Base-by-base conservation (phyloP, 1,139 yeast species). In the Arxiozyma heterogenica region DNA sequence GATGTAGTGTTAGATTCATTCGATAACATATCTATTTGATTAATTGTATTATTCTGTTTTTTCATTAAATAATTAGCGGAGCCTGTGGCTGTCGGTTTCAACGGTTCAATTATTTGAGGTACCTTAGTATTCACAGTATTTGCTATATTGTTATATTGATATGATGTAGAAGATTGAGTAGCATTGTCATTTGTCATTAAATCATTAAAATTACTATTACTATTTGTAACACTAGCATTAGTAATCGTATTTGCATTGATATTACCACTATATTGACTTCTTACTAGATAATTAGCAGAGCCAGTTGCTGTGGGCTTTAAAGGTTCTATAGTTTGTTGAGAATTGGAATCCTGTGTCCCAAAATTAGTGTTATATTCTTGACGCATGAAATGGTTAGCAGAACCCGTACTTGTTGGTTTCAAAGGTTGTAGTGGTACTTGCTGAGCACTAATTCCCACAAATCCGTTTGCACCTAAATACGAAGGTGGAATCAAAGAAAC, bases 241-340 rank as follows among this genome's bases (percentile, higher is more conserved):
- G 17, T 12, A 8, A 15, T 12, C 3, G 6, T 15, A 12, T 34
- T 34, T 15, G n/a, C n/a, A 12, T 12, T 34, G 17, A 34, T 12
- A 34, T 15, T 34, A 6, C 39, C 41, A 12, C 30, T n/a, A 27
- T 30, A 47, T 41, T 64, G 65, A 30, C 58, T 61, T 18, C 65
- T 62, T 50, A 64, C 47, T 47, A 69, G 53, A 44, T 68, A 58
- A 47, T 68, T 69, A 2, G 80, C 80, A 1, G 84, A 80, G 0
- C 83, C 83, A 0, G 83, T 78, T 69, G 77, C 75, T 54, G 79
- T 75, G 20, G 84, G 84, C 59, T 74, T 71, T 46, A 78, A 67
- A 41, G 77, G 74, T 53, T 66, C 64, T 49, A 61, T 58, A 44
- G 58, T 47, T 60, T 59, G 41, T 41, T 53, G 57, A 8, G 51